phyloP scores from a whole-genome alignment of 805 yeast species.

The Nakazawaea pomicola region DNA sequence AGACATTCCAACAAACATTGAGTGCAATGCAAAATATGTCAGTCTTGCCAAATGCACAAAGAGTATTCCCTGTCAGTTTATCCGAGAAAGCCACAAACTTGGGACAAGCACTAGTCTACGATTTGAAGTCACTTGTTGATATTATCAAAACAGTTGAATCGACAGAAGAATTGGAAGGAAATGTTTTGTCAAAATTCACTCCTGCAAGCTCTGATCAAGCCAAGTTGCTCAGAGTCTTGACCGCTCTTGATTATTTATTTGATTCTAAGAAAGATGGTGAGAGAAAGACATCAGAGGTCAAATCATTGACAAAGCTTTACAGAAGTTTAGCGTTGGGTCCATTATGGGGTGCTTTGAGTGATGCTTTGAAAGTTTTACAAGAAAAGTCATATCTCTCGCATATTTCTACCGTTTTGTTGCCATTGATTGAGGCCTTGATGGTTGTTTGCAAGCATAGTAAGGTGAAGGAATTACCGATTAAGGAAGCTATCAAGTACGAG shows the following conservation, averaged over 20 bases:
- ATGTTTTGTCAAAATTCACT: conserved; percentile 61
- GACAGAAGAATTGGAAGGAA: conserved; percentile 44
- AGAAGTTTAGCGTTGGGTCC: conserved; percentile 65
- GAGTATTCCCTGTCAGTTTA: conserved; percentile 61
- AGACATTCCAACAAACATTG: conserved; percentile 79
- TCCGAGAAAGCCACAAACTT: conserved; percentile 58
- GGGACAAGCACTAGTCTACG: conserved; percentile 49
- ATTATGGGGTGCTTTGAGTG: conserved; percentile 82
- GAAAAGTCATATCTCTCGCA: conserved; percentile 50
- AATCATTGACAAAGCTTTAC: conserved; percentile 56
- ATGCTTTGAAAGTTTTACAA: conserved; percentile 60
- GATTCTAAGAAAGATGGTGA: conserved; percentile 32
- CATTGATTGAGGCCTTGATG: conserved; percentile 88
- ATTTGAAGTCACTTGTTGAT: conserved; percentile 43
- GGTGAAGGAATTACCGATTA: conserved; percentile 49
- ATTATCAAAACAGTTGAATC: conserved; percentile 33
- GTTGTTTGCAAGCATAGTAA: conserved; percentile 90
- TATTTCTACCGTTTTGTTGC: conserved; percentile 76
- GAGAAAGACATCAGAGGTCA: conserved; percentile 28
- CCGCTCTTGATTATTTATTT: conserved; percentile 82
- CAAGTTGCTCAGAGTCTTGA: conserved; percentile 74
- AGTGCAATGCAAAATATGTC: conserved; percentile 76
- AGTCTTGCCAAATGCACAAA: conserved; percentile 53
- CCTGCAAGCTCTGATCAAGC: conserved; percentile 84
- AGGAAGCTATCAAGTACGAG: conserved; percentile 57